Evolutionary conservation across 1,284 basidiomycete genomes (phyloP).

Genomic region (Cryptococcus amylolentus): DNA sequence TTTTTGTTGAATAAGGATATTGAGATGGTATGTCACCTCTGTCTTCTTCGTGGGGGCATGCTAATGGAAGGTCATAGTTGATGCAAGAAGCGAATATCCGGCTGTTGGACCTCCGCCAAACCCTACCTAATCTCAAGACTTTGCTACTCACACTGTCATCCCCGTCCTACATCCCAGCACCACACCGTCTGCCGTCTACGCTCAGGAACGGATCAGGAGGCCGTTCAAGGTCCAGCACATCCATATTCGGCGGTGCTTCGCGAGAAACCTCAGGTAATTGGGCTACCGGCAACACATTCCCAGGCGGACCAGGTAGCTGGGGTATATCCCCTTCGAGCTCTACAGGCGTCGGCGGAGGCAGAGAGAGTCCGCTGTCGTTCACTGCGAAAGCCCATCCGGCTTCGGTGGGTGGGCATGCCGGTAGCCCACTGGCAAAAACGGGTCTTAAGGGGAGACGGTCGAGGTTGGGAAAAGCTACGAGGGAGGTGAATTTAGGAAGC

Average conservation of each 20-base stretch:
- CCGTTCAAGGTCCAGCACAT: neutral
- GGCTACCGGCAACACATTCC: neutral
- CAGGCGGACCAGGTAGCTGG: neutral
- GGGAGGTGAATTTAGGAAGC: conserved; percentile 2
- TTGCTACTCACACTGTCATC: conserved; percentile 71
- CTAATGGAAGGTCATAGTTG: conserved; percentile 56
- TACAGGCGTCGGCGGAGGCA: neutral
- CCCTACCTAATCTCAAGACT: conserved; percentile 93
- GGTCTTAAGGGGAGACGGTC: neutral
- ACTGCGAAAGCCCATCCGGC: neutral
- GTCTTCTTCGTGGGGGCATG: neutral
- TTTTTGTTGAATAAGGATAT: conserved; percentile 97
- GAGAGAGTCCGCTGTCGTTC: neutral
- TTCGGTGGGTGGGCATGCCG: neutral
- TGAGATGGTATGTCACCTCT: conserved; percentile 65
- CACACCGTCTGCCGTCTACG: neutral
- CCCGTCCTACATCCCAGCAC: conserved; percentile 10
- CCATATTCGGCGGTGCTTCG: neutral
- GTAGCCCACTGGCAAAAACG: neutral
- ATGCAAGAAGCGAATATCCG: conserved; percentile 84
- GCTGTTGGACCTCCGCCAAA: conserved; percentile 89
- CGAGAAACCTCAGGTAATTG: neutral
- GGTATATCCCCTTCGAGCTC: neutral
- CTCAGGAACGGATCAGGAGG: neutral
- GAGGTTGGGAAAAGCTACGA: neutral